Conservation (phyloP, 106 monocot species). For the Gastrodia elata region DNA sequence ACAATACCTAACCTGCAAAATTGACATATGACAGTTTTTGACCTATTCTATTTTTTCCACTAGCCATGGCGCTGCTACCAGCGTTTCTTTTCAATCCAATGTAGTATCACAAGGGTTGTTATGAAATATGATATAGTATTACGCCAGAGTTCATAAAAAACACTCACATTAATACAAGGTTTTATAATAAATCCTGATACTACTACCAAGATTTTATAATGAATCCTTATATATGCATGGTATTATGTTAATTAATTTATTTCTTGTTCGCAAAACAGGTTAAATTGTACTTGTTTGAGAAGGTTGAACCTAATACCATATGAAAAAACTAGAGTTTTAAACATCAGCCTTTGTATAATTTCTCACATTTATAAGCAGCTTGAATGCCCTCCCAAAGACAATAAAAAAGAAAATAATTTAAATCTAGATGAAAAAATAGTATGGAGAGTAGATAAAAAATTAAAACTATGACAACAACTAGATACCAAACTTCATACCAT, state of each 20-base stretch:
- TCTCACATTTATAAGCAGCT: not conserved
- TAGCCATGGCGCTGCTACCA: not conserved
- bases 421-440: not conserved
- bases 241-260: not conserved
- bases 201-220: not conserved
- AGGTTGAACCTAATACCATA: not conserved
- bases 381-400: too few relatives aligned
- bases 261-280: not conserved
- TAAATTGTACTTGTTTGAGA: not conserved
- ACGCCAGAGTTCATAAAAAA: not conserved
- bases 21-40: too few relatives aligned
- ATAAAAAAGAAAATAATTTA: not conserved
- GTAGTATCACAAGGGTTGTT: not conserved
- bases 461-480: not conserved
- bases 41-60: not conserved
- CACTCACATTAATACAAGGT: not conserved
- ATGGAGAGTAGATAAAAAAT: not conserved
- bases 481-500: not conserved
- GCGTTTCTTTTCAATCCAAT: not conserved
- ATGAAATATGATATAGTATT: not conserved
- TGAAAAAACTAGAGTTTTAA: not conserved
- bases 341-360: not conserved
- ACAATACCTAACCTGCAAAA: not conserved
- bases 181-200: not conserved
- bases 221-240: not conserved